A percentile compares a stretch with the other conserved stretches of the same genome.
Conservation (phyloP, 305 asterid species). For the Euphrasia arctica region DNA sequence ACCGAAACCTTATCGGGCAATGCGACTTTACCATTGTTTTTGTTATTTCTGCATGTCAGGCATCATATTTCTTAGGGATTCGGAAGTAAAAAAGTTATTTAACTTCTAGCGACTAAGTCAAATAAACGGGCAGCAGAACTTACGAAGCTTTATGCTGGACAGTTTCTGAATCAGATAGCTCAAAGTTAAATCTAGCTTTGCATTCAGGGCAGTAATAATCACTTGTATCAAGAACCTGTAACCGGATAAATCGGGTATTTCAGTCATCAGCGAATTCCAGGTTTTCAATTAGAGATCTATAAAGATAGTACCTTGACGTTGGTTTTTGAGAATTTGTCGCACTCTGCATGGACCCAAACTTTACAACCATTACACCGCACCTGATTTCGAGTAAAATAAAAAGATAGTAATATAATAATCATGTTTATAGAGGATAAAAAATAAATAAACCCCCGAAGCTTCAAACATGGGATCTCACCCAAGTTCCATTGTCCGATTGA, state of each 20-base stretch:
- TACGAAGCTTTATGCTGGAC: constrained; percentile 57
- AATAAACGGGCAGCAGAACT: constrained; percentile 35
- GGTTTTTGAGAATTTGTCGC: constrained; percentile 68
- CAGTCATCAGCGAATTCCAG: constrained; percentile 25
- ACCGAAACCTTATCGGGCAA: constrained; percentile 86
- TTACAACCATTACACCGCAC: constrained; percentile 94
- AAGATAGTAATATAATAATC: constrained; percentile 23
- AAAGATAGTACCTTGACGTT: constrained; percentile 49
- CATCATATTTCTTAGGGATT: constrained; percentile 19
- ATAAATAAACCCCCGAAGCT: constrained; percentile 11
- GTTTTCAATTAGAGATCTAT: constrained; percentile 6
- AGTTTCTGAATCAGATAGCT: constrained; percentile 89
- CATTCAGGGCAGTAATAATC: constrained; percentile 96
- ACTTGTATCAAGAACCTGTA: constrained; percentile 59
- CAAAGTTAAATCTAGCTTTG: constrained; percentile 90
- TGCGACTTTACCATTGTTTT: constrained; percentile 45
- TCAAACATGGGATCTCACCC: constrained; percentile 59
- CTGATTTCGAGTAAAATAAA: constrained; percentile 34
- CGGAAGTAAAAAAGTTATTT: constrained; percentile 19
- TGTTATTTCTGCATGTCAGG: constrained; percentile 56
- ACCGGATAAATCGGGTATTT: constrained; percentile 29
- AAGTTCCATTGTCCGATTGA: constrained; percentile 77
- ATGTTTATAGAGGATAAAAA: constrained; percentile 22
- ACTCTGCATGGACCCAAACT: constrained; percentile 95
- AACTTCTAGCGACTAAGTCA: constrained; percentile 2